Conservation (phyloP, 805 yeast species). For the Priceomyces medius region DNA sequence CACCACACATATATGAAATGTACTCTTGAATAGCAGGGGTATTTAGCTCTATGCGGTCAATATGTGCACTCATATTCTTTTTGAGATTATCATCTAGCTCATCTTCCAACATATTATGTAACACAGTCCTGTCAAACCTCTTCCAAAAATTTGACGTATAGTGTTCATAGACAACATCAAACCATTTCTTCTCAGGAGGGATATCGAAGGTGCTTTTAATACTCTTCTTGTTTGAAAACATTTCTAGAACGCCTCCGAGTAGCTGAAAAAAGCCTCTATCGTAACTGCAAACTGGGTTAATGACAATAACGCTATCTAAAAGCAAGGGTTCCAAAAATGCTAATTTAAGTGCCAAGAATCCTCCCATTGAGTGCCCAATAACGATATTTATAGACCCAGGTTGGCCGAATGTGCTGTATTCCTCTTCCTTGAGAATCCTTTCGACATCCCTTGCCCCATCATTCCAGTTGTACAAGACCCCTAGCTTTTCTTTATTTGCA, state of each 20-base stretch:
- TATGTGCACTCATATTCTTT: conserved; percentile 5
- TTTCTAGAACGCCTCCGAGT: background rate
- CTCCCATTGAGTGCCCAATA: conserved; percentile 18
- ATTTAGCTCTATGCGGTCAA: conserved; percentile 11
- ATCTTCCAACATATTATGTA: conserved; percentile 17
- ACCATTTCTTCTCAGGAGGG: conserved; percentile 11
- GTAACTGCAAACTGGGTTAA: conserved; percentile 11
- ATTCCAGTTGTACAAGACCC: conserved; percentile 10
- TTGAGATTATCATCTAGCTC: conserved; percentile 10
- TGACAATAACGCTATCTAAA: conserved; percentile 9
- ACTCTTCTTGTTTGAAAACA: conserved; percentile 2
- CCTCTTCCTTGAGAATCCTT: conserved; percentile 4
- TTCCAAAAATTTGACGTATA: conserved; percentile 14
- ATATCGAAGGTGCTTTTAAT: conserved; percentile 11
- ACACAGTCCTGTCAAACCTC: conserved; percentile 13
- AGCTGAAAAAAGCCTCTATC: background rate
- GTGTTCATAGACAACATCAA: conserved; percentile 10
- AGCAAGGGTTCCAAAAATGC: conserved; percentile 7
- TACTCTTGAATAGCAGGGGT: conserved; percentile 12
- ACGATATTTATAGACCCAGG: conserved; percentile 8
- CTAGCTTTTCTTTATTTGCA: conserved; percentile 9
- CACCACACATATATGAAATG: conserved; percentile 9
- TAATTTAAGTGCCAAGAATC: conserved; percentile 7
- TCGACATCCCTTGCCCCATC: conserved; percentile 13
- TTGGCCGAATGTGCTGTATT: conserved; percentile 3